Conservation (phyloP, 192 early-diverging fungal genomes). For the Linnemannia zychae region DNA sequence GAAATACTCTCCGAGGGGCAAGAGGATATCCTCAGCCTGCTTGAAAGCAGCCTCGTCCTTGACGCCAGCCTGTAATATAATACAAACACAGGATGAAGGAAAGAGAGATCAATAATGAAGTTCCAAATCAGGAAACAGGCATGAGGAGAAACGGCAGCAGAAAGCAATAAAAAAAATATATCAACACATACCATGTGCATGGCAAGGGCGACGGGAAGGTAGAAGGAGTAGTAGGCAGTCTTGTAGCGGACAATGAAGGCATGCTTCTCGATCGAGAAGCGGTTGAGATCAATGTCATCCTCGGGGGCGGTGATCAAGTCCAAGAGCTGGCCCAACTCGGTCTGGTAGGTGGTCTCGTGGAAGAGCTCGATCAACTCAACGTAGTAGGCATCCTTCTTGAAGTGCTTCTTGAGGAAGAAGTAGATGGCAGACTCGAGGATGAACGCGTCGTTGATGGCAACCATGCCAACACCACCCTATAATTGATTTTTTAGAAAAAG, state of each 20-base stretch:
- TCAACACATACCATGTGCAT: constrained; percentile 80
- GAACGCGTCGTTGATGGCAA: constrained; percentile 98
- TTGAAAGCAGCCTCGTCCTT: constrained; percentile 83
- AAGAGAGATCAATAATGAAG: not conserved
- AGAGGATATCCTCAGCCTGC: constrained; percentile 87
- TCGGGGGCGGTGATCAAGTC: constrained; percentile 99
- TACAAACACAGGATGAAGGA: not conserved
- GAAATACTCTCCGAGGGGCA: constrained; percentile 98
- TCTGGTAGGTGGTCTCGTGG: constrained; percentile 97
- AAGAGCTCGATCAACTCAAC: constrained; percentile 93
- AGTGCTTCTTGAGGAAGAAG: constrained; percentile 95
- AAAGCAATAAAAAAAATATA: not conserved
- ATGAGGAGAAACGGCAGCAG: not conserved
- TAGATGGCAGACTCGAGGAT: constrained; percentile 94
- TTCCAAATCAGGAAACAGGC: too few species aligned
- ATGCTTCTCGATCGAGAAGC: constrained; percentile 95
- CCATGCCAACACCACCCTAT: constrained; percentile 81
- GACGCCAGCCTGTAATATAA: constrained; percentile 72
- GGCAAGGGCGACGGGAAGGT: constrained; percentile 95
- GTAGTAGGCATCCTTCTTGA: constrained; percentile 88
- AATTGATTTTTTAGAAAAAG: not conserved
- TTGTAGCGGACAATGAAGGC: constrained; percentile 97
- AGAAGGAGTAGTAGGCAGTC: constrained; percentile 99
- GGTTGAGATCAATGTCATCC: constrained; percentile 90
- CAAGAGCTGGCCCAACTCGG: constrained; percentile 97